Evolutionary conservation across 768 basidiomycete genomes (phyloP).

Genomic region (Mycena galericulata): DNA sequence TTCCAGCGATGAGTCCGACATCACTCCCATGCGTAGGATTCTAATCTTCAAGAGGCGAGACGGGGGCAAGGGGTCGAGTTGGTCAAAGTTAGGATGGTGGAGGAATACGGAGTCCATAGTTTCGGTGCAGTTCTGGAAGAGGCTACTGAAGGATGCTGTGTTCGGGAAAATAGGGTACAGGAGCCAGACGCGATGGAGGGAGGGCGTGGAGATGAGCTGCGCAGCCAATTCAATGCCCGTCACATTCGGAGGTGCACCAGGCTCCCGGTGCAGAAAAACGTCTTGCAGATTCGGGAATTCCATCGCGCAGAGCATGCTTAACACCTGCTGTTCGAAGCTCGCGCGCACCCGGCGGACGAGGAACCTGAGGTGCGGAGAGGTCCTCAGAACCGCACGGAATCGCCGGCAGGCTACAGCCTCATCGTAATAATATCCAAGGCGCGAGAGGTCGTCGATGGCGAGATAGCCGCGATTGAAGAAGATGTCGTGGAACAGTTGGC

Average conservation of each 20-base stretch:
- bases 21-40: neutral
- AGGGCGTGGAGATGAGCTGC: neutral
- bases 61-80: neutral
- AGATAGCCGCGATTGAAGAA: slow-evolving; percentile 19
- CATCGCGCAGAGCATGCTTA: neutral
- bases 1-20: neutral
- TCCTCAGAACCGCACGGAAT: neutral
- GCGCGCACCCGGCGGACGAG: slow-evolving; percentile 12
- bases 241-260: neutral
- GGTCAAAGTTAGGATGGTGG: neutral
- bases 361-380: slow-evolving; percentile 4
- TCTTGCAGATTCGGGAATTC: slow-evolving; percentile 18
- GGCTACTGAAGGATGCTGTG: neutral
- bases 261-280: slow-evolving; percentile 1
- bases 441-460: slow-evolving; percentile 5
- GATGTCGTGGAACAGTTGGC: slow-evolving; percentile 17
- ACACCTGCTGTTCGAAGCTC: neutral
- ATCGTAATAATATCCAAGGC: neutral
- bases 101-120: slow-evolving; percentile 1
- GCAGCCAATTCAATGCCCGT: slow-evolving; percentile 3
- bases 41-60: neutral
- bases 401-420: neutral
- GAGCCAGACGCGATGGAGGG: slow-evolving; percentile 4
- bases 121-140: neutral
- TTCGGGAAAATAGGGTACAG: neutral